phyloP scores from a whole-genome alignment of 768 basidiomycete species.

The Mycena galericulata region DNA sequence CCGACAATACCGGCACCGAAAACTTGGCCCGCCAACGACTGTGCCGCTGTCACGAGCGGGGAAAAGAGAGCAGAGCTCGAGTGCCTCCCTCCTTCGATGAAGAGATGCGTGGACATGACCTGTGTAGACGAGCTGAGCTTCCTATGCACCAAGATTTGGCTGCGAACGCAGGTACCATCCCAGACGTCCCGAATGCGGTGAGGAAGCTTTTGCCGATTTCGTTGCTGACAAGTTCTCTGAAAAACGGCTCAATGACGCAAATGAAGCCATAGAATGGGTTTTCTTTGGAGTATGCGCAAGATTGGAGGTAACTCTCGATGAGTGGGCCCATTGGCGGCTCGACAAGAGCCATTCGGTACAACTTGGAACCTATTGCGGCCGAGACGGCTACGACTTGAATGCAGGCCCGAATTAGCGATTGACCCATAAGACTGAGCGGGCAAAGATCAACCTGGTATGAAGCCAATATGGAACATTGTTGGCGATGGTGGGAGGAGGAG shows the following conservation, averaged over 20 bases:
- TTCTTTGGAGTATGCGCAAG: conserved; percentile 10
- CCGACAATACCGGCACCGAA: conserved; percentile 22
- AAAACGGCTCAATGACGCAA: conserved; percentile 28
- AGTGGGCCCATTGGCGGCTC: conserved; percentile 23
- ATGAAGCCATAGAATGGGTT: conserved; percentile 17
- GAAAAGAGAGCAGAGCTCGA: conserved; percentile 9
- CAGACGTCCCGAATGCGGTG: conserved; percentile 13
- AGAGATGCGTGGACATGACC: conserved; percentile 24
- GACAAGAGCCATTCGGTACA: conserved; percentile 11
- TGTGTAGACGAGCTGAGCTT: not conserved
- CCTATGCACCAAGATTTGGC: not conserved
- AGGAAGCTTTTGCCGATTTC: conserved; percentile 25
- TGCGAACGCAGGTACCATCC: conserved; percentile 9
- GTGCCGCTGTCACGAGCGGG: not conserved
- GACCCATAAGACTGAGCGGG: too few relatives aligned
- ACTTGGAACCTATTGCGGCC: conserved; percentile 4
- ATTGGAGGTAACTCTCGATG: not conserved
- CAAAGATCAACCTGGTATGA: too few relatives aligned
- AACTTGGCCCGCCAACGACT: not conserved
- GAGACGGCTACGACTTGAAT: conserved; percentile 21
- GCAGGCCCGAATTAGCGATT: too few relatives aligned
- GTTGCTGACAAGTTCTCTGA: conserved; percentile 21
- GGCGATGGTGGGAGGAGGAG: too few relatives aligned
- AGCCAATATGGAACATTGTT: too few relatives aligned
- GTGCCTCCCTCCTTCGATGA: conserved; percentile 2